These are phyloP conservation scores for Lathyrus tuberosus DNA, from an alignment of 306 rosid species.

Conservation along the genomic window DNA sequence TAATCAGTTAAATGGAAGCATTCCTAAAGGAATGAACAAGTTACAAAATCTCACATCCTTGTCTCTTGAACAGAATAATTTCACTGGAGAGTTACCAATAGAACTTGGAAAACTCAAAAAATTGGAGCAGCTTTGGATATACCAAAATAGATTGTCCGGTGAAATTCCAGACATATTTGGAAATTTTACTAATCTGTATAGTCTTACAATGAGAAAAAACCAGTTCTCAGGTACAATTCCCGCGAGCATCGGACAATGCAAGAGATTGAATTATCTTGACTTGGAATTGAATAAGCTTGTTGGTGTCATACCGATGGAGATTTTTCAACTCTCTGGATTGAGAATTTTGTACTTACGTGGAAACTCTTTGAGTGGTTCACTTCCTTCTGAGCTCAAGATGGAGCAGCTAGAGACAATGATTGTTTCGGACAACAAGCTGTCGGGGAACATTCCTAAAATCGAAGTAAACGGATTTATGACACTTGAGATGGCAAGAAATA, in stretches of 20 bases:
- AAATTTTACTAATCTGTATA: constrained; percentile 35
- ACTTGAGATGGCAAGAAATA: constrained; percentile 43
- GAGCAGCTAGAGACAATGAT: constrained; percentile 28
- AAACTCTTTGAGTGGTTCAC: constrained; percentile 43
- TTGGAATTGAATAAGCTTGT: constrained; percentile 38
- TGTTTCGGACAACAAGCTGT: constrained; percentile 40
- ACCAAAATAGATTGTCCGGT: constrained; percentile 40
- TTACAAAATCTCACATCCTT: constrained; percentile 41
- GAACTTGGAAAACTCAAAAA: constrained; percentile 39
- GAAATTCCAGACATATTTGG: constrained; percentile 55
- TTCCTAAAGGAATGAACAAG: constrained; percentile 42
- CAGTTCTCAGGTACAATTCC: constrained; percentile 43
- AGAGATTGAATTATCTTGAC: background rate
- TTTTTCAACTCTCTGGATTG: constrained; percentile 41
- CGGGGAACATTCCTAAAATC: constrained; percentile 40
- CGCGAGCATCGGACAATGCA: constrained; percentile 40
- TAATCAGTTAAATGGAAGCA: constrained; percentile 34
- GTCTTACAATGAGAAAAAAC: constrained; percentile 18
- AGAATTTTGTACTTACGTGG: background rate
- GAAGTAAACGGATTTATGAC: constrained; percentile 3
- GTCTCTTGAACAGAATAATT: constrained; percentile 37
- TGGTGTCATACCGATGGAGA: constrained; percentile 48
- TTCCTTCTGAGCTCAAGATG: constrained; percentile 41
- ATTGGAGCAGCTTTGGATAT: background rate
- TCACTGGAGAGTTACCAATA: constrained; percentile 42